Conservation (phyloP, 305 asterid genomes). For the Fraxinus ornus region DNA sequence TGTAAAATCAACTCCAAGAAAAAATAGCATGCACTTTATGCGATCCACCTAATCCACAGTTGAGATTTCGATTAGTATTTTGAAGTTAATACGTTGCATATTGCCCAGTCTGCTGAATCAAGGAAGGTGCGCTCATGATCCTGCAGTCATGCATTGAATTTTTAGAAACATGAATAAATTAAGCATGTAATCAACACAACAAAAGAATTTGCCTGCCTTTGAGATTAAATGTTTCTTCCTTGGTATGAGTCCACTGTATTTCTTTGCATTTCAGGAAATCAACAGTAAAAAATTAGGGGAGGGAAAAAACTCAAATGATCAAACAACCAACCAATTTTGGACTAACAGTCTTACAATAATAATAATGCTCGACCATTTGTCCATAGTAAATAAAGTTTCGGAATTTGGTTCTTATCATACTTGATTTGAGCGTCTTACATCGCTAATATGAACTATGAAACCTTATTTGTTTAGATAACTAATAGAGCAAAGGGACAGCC, state of each 20-base stretch:
- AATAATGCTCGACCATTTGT: background rate
- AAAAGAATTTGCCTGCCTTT: conserved; percentile 28
- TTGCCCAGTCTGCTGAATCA: conserved; percentile 91
- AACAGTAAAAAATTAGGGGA: background rate
- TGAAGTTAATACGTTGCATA: conserved; percentile 54
- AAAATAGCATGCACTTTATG: background rate
- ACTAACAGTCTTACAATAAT: background rate
- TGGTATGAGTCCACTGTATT: conserved; percentile 41
- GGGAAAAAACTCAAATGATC: background rate
- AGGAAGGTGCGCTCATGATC: conserved; percentile 76
- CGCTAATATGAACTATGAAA: background rate
- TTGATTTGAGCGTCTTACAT: background rate
- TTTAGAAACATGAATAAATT: background rate
- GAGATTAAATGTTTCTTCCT: conserved; percentile 49
- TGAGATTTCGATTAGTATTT: background rate
- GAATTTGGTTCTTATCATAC: background rate
- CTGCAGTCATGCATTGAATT: conserved; percentile 26
- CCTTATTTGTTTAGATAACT: background rate
- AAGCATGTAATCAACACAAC: background rate
- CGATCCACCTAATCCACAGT: background rate
- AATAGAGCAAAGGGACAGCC: background rate
- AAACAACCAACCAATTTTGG: background rate
- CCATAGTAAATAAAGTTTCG: background rate
- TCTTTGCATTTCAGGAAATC: conserved; percentile 26
- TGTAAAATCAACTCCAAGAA: background rate